phyloP scores from a whole-genome alignment of 2,329 filamentous ascomycete species.

The Ophiobolus disseminans region DNA sequence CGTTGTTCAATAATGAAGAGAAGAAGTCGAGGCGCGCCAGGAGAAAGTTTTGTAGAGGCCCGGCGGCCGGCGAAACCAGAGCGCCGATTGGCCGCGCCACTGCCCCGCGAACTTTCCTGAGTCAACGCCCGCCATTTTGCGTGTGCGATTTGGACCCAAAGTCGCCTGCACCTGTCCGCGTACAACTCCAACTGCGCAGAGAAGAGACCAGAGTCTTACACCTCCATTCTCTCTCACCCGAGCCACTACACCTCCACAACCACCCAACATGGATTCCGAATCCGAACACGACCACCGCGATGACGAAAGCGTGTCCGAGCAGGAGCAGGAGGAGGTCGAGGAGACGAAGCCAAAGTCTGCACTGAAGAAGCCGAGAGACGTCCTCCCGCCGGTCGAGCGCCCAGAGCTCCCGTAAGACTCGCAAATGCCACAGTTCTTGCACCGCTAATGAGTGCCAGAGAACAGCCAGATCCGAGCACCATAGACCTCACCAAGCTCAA shows the following conservation, averaged over 20 bases:
- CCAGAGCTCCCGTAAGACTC: conserved; percentile 67
- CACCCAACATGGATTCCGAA: conserved; percentile 51
- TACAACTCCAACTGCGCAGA: conserved; percentile 7
- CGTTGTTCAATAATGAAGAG: conserved; percentile 62
- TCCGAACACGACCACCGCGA: conserved; percentile 51
- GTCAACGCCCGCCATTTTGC: conserved; percentile 40
- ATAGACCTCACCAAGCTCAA: conserved; percentile 82
- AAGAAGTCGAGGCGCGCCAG: conserved; percentile 38
- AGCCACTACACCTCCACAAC: conserved; percentile 6
- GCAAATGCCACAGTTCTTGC: background rate
- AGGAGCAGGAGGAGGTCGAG: conserved; percentile 77
- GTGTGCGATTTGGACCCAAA: conserved; percentile 35
- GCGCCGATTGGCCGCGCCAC: conserved; percentile 16
- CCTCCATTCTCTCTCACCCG: conserved; percentile 1
- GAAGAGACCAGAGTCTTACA: background rate
- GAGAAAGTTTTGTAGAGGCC: conserved; percentile 35
- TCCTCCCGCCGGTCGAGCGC: conserved; percentile 63
- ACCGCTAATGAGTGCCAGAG: conserved; percentile 48
- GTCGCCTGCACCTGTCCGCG: conserved; percentile 16
- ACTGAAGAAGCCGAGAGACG: conserved; percentile 76
- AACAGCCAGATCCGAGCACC: conserved; percentile 90
- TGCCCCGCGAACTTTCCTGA: conserved; percentile 41
- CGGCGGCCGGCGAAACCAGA: conserved; percentile 22
- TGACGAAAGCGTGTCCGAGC: conserved; percentile 67
- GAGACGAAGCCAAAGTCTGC: conserved; percentile 72